These are phyloP conservation scores for Cocos nucifera DNA, from an alignment of 176 grass and related monocot genomes.

Conservation along the genomic window DNA sequence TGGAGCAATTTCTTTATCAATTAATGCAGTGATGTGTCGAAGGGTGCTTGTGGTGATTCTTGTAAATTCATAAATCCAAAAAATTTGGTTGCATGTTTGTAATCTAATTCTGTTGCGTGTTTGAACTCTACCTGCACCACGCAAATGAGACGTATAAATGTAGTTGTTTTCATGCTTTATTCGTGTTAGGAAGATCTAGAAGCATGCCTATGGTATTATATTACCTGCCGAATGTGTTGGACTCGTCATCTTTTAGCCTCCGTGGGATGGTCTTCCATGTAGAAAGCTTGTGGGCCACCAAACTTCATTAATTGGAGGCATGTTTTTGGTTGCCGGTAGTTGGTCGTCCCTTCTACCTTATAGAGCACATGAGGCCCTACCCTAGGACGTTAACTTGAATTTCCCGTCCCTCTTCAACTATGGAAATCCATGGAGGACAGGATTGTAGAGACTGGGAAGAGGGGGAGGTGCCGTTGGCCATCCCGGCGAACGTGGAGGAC, in stretches of 20 bases:
- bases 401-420: conserved; percentile 25
- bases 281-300: conserved; percentile 73
- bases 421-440: conserved; percentile 38
- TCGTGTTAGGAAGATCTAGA: no score
- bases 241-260: neutral
- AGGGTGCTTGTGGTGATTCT: no score
- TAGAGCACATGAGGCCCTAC: conserved; percentile 3
- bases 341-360: conserved; percentile 20
- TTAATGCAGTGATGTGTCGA: no score
- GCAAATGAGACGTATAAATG: no score
- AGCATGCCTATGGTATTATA: neutral
- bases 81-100: no score
- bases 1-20: no score
- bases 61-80: no score
- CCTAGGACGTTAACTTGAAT: neutral
- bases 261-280: neutral
- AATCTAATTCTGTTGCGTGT: no score
- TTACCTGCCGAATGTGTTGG: neutral
- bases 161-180: no score
- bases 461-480: conserved; percentile 17
- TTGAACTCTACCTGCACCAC: no score
- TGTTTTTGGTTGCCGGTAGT: conserved; percentile 60
- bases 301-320: conserved; percentile 29
- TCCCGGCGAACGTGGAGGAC: conserved; percentile 20
- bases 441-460: conserved; percentile 16